phyloP scores from a whole-genome alignment of 2,329 filamentous ascomycete species.

The Daldinia sp. region DNA sequence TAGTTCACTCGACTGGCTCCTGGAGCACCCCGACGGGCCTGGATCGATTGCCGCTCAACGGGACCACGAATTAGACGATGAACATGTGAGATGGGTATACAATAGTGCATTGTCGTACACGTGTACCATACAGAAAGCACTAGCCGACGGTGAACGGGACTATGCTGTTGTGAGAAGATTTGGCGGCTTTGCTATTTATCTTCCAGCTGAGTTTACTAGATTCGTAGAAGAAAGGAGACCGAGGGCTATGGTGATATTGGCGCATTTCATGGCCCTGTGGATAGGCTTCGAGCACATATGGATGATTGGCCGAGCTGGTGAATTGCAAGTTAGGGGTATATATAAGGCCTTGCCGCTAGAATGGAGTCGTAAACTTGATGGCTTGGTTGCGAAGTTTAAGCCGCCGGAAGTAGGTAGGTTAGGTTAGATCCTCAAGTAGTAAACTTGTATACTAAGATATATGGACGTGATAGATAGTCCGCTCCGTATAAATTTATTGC shows the following conservation, averaged over 20 bases:
- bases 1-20: conserved; percentile 47
- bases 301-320: conserved; percentile 49
- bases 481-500: background rate
- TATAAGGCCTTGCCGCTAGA: conserved; percentile 46
- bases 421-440: background rate
- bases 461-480: background rate
- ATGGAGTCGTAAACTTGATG: conserved; percentile 50
- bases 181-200: conserved; percentile 49
- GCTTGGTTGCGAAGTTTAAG: conserved; percentile 44
- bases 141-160: conserved; percentile 44
- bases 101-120: conserved; percentile 48
- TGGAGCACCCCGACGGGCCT: conserved; percentile 45
- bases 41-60: conserved; percentile 36
- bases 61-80: conserved; percentile 47
- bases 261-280: conserved; percentile 52
- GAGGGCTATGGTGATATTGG: conserved; percentile 50
- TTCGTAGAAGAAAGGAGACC: conserved; percentile 49
- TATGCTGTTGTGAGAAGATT: conserved; percentile 47
- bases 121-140: conserved; percentile 46
- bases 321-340: conserved; percentile 50
- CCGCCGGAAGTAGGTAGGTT: conserved; percentile 28
- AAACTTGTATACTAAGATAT: background rate
- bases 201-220: conserved; percentile 47
- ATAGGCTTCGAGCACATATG: conserved; percentile 48
- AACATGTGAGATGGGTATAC: conserved; percentile 43